Base-by-base conservation (phyloP, 805 yeast genomes). In the Yamadazyma akitaensis region DNA sequence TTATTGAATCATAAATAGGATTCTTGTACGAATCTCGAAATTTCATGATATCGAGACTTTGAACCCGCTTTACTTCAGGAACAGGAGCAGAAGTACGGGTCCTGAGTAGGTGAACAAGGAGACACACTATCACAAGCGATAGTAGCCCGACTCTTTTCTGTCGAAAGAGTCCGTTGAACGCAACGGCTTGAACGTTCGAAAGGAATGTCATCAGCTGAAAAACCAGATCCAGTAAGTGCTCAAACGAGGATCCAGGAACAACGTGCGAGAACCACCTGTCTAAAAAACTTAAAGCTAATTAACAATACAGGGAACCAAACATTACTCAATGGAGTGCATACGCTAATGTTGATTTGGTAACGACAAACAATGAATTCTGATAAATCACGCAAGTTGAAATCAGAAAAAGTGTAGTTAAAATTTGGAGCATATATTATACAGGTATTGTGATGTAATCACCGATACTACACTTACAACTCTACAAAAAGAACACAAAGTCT, bases 21-120 rank as follows among this genome's bases (percentile, higher is more conserved):
- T 60, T 60, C 11, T 13, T 36, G 37, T 49, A 54, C 3, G 30
- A 14, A 3, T 32, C n/a, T 43, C 63, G 44, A 19, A 42, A 37
- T 18, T 41, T 12, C 7, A 46, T n/a, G 13, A 58, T 33, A 26
- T 53, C 48, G 21, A 52, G 41, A 13, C 25, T 34, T 10, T 13
- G 19, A 9, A 30, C 26, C 12, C n/a, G 8, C n/a, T 34, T 25
- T 11, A 17, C n/a, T 17, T 14, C 21, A 12, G 37, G 38, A 10
- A 13, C 24, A 9, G 30, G 21, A 14, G 17, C 30, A 21, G 24
- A 5, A 21, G 40, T 5, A 5, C 21, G 17, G 3, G 10, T 25
- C 2, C 12, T 10, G 5, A 26, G 33, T 16, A 38, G 13, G 16
- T 38, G 42, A 13, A 28, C 11, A 13, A 38, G 25, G n/a, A 38